Evolutionary conservation across 768 basidiomycete genomes (phyloP).

Genomic region (Boletus rex-veris): DNA sequence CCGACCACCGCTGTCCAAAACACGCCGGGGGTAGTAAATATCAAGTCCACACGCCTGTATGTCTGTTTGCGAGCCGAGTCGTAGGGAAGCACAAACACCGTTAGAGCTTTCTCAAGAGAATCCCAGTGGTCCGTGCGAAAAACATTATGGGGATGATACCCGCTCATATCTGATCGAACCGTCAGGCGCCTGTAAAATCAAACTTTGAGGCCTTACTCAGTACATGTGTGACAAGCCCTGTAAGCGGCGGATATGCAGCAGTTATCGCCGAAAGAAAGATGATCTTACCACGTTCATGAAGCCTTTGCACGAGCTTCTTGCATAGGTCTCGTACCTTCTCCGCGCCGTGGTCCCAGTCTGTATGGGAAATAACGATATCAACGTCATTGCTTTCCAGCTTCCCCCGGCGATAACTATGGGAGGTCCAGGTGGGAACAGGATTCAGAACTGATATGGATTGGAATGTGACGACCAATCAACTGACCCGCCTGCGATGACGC

Average conservation of each 20-base stretch:
- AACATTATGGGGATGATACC: slow-evolving; percentile 54
- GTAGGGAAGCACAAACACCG: slow-evolving; percentile 66
- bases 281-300: slow-evolving; percentile 54
- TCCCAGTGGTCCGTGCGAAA: slow-evolving; percentile 66
- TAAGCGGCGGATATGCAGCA: not conserved
- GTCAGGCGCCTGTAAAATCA: slow-evolving; percentile 9
- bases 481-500: slow-evolving; percentile 81
- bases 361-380: slow-evolving; percentile 85
- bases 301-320: slow-evolving; percentile 51
- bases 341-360: slow-evolving; percentile 41
- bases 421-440: not conserved
- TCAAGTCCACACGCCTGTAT: slow-evolving; percentile 78
- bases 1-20: slow-evolving; percentile 91
- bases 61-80: slow-evolving; percentile 34
- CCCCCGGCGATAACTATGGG: slow-evolving; percentile 73
- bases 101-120: slow-evolving; percentile 80
- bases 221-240: slow-evolving; percentile 77
- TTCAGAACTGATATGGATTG: not conserved
- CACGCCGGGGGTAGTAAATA: slow-evolving; percentile 69
- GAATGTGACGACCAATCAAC: slow-evolving; percentile 19
- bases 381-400: slow-evolving; percentile 81
- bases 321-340: slow-evolving; percentile 60
- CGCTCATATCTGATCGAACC: slow-evolving; percentile 47
- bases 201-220: slow-evolving; percentile 54
- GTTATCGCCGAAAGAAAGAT: not conserved